Evolutionary conservation across 169 alveolate species (phyloP), one percentile per base, ranked within the genome.

Genomic region (Neospora caninum): DNA sequence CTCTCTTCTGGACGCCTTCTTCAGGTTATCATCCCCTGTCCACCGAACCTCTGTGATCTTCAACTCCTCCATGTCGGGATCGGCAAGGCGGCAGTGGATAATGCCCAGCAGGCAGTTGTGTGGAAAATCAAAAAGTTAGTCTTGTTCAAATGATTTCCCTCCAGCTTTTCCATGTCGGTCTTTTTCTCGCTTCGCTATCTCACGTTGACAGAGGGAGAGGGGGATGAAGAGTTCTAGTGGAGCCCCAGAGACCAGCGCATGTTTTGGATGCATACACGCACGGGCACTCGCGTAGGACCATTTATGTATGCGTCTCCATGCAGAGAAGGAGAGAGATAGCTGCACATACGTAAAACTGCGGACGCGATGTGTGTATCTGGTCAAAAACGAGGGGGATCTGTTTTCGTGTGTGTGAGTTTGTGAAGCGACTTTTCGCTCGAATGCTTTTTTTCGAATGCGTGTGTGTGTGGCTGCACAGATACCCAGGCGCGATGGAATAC

Each of bases 1-100:
- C 31, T 64, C n/a, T 64, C 18, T 64, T 16, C 13, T 16, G 29
- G 13, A 31, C 38, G 38, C 42, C 31, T 39, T 27, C 22, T 91
- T n/a, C 94, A 91, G 94, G 94, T 91, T 0, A 31, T 91, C 45
- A 84, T 91, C 31, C 94, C 94, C 0, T 70, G 89, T 22, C 94
- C 94, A n/a, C 94, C 94, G 64, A 64, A 73, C 54, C 49, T 80
- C 49, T n/a, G 91, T 41, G 89, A 20, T 42, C 41, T 91, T 27
- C 42, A 38, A 6, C 80, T 78, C 42, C 94, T 80, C 9, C 88
- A 78, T 53, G 64, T 84, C n/a, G 73, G 84, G 27, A 42, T 39
- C 87, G 94, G 94, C 39, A 91, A 91, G 49, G 89, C 89, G 39
- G 39, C 53, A 18, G 41, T 53, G 16, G 95, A 92, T 64, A 69